phyloP scores from a whole-genome alignment of 1,284 basidiomycete species.

The Irpex sp. region DNA sequence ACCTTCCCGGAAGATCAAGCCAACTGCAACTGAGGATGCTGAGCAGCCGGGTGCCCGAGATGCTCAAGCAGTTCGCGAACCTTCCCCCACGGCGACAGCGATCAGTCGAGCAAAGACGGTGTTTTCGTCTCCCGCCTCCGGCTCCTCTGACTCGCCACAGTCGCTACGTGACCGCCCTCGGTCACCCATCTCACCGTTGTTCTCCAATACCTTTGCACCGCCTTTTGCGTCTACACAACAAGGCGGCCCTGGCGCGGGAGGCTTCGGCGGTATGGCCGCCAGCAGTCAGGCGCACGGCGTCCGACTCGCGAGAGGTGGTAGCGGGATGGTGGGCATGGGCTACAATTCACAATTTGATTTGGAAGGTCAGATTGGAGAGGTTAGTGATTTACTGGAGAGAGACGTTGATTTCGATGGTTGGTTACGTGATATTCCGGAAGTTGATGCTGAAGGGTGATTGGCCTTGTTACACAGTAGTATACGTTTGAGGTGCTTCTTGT shows the following conservation, averaged over 20 bases:
- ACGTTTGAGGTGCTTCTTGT: background rate
- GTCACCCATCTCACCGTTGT: conserved; percentile 36
- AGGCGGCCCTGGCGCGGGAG: conserved; percentile 9
- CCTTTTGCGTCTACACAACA: conserved; percentile 36
- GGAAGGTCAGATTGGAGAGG: conserved; percentile 36
- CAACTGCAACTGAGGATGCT: conserved; percentile 4
- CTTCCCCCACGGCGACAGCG: conserved; percentile 9
- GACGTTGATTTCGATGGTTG: conserved; percentile 45
- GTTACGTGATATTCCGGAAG: conserved; percentile 34
- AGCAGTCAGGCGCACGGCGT: conserved; percentile 3
- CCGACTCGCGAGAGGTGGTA: conserved; percentile 18
- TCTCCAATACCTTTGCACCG: conserved; percentile 36
- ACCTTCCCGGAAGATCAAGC: conserved; percentile 26
- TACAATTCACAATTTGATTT: conserved; percentile 48
- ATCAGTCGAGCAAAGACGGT: conserved; percentile 34
- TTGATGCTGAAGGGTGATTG: conserved; percentile 17
- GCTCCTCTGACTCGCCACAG: conserved; percentile 28
- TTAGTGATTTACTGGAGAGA: conserved; percentile 38
- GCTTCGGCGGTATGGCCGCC: conserved; percentile 9
- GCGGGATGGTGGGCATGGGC: conserved; percentile 29
- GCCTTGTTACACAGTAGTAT: background rate
- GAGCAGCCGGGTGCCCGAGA: background rate
- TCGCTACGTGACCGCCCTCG: conserved; percentile 22
- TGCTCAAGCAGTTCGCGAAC: conserved; percentile 8
- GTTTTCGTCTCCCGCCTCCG: conserved; percentile 41